Evolutionary conservation across 768 basidiomycete species (phyloP).

Genomic region (Cystofilobasidium macerans): DNA sequence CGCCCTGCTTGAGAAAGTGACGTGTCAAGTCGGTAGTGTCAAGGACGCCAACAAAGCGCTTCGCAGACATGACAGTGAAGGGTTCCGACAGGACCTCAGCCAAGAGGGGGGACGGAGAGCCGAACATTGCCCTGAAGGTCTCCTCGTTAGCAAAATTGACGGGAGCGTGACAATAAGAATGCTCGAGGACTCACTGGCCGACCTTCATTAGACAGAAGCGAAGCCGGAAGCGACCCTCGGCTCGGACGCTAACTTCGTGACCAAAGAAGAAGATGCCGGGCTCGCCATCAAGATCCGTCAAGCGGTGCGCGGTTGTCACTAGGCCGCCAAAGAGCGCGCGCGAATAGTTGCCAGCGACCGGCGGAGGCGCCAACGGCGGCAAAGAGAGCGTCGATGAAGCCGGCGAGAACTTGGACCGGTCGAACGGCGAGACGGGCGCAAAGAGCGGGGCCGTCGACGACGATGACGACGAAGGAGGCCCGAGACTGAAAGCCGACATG

Average conservation of each 20-base stretch:
- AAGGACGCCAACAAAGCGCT: neutral
- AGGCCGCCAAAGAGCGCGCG: conserved; percentile 83
- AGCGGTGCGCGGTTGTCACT: conserved; percentile 70
- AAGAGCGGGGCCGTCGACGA: neutral
- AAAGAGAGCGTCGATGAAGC: conserved; percentile 45
- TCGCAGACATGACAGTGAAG: conserved; percentile 4
- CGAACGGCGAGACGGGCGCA: neutral
- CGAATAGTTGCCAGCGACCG: conserved; percentile 48
- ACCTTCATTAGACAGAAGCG: conserved; percentile 81
- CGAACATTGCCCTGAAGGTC: neutral
- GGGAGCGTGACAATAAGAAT: neutral
- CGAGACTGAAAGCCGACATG: conserved; percentile 5
- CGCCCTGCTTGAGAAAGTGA: neutral
- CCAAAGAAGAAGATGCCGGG: conserved; percentile 89
- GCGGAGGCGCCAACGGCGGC: conserved; percentile 40
- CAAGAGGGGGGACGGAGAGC: conserved; percentile 2
- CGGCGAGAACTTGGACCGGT: conserved; percentile 41
- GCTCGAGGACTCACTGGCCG: conserved; percentile 58
- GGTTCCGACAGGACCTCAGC: conserved; percentile 14
- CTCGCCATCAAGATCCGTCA: conserved; percentile 72
- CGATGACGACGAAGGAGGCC: neutral
- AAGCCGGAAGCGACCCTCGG: conserved; percentile 81
- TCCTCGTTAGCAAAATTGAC: neutral
- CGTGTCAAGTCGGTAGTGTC: conserved; percentile 1
- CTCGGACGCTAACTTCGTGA: conserved; percentile 84